These are phyloP conservation scores for Sesbania bispinosa DNA, from an alignment of 306 rosid genomes.

Conservation along the genomic window DNA sequence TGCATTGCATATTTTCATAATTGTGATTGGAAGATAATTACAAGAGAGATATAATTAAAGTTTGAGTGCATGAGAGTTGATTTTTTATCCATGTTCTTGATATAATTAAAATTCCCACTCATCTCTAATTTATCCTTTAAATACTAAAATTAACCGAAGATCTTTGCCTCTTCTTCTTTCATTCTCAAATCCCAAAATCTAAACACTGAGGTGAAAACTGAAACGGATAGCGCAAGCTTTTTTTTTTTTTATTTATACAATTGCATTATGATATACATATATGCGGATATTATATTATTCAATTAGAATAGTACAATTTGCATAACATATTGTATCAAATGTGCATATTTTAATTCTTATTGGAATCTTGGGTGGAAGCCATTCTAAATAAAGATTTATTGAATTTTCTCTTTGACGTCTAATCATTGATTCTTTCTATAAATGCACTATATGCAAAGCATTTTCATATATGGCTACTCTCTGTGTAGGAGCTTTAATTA, in stretches of 20 bases:
- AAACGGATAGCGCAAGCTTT: background rate
- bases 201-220: background rate
- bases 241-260: background rate
- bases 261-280: background rate
- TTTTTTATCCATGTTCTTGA: no score
- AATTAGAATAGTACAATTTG: constrained; percentile 13
- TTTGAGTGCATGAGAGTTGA: no score
- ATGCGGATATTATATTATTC: background rate
- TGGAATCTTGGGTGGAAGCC: background rate
- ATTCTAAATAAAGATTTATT: background rate
- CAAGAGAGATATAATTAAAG: no score
- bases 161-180: background rate
- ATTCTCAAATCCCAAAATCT: constrained; percentile 15
- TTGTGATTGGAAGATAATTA: no score
- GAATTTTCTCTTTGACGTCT: background rate
- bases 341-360: background rate
- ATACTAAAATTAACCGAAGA: no score
- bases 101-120: no score
- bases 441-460: background rate
- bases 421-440: constrained; percentile 1
- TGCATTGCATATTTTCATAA: no score
- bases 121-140: no score
- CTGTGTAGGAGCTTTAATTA: no score
- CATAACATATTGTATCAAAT: background rate
- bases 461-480: no score